Evolutionary conservation across 139 green algal species (phyloP).

Genomic region (Picochlorum sp.): DNA sequence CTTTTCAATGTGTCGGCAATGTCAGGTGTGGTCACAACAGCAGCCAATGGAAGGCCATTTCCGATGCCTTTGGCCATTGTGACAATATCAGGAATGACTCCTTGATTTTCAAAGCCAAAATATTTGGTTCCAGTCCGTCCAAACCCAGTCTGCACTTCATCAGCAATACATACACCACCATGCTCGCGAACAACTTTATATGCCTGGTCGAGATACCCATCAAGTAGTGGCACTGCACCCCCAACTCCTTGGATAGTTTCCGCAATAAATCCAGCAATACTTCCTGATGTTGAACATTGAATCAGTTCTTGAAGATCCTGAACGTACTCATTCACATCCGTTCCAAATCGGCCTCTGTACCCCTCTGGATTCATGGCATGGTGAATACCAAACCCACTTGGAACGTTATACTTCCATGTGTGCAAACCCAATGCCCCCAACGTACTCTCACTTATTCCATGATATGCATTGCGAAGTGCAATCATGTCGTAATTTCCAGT

Average conservation of each 20-base stretch:
- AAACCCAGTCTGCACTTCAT: conserved; percentile 98
- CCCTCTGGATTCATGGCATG: conserved; percentile 87
- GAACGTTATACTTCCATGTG: conserved; percentile 89
- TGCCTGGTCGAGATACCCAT: conserved; percentile 78
- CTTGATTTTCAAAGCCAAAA: conserved; percentile 91
- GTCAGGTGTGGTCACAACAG: conserved; percentile 90
- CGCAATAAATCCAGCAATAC: conserved; percentile 80
- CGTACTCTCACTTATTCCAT: conserved; percentile 75
- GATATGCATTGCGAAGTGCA: conserved; percentile 86
- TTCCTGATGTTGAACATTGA: conserved; percentile 45
- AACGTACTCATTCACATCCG: conserved; percentile 69
- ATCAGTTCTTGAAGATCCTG: conserved; percentile 67
- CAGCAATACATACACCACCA: conserved; percentile 90
- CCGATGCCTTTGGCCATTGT: conserved; percentile 97
- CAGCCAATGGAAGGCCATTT: conserved; percentile 91
- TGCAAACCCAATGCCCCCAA: conserved; percentile 82
- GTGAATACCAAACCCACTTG: conserved; percentile 74
- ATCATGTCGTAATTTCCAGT: conserved; percentile 82
- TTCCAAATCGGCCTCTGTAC: conserved; percentile 81
- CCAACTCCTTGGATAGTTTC: conserved; percentile 94
- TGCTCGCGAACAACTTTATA: conserved; percentile 84
- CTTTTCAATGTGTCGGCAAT: conserved; percentile 61
- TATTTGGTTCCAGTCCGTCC: conserved; percentile 83
- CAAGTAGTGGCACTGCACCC: conserved; percentile 64
- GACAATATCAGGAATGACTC: conserved; percentile 86